Conservation (phyloP, 1,139 yeast genomes). For the Komagataea norvegica region DNA sequence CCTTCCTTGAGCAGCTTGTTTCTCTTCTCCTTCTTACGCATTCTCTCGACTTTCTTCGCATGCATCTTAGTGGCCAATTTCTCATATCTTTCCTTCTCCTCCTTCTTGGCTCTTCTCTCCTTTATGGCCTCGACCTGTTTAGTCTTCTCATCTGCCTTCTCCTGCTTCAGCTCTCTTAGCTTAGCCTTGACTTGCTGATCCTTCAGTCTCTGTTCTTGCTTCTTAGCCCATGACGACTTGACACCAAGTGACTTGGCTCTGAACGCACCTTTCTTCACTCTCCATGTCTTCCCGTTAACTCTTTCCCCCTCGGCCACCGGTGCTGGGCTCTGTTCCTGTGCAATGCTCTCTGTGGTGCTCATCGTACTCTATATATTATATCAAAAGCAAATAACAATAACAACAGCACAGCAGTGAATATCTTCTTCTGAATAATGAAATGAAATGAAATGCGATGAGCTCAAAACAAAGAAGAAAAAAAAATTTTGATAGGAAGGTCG, state of each 20-base stretch:
- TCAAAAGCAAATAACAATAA: too few species aligned
- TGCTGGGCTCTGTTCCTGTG: not conserved
- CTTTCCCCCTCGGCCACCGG: conserved; percentile 19
- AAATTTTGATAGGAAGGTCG: too few species aligned
- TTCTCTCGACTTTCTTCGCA: conserved; percentile 71
- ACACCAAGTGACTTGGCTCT: conserved; percentile 33
- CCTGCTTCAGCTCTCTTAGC: conserved; percentile 52
- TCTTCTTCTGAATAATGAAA: not conserved
- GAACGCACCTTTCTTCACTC: conserved; percentile 46
- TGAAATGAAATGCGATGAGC: conserved; percentile 5
- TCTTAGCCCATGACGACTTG: conserved; percentile 35
- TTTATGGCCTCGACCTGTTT: conserved; percentile 50
- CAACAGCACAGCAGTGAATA: too few species aligned
- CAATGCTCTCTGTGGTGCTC: not conserved
- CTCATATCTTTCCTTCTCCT: conserved; percentile 70
- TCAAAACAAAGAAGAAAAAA: too few species aligned
- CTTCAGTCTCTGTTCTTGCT: conserved; percentile 34
- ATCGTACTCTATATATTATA: too few species aligned
- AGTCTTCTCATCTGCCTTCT: conserved; percentile 51
- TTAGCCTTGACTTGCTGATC: conserved; percentile 40
- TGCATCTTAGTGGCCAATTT: conserved; percentile 69
- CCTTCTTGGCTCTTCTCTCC: conserved; percentile 65
- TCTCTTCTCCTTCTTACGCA: conserved; percentile 78
- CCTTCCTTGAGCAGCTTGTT: conserved; percentile 67
- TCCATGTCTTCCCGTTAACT: conserved; percentile 44